phyloP scores from a whole-genome alignment of 768 basidiomycete species.

The Hygrophorus pudorinus region DNA sequence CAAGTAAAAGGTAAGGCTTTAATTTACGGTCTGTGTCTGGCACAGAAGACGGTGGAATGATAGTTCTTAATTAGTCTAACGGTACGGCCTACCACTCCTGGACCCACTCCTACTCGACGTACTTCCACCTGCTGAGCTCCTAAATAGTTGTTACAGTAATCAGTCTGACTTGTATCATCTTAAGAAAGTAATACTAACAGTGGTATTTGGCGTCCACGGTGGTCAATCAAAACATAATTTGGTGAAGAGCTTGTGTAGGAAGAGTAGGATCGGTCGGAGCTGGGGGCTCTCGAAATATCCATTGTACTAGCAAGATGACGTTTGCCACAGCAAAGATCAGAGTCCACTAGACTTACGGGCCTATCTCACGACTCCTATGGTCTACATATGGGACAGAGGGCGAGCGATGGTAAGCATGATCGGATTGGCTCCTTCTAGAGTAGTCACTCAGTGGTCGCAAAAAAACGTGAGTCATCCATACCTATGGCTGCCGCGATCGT shows the following conservation, averaged over 20 bases:
- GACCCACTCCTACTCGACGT: not conserved
- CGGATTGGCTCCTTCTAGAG: not conserved
- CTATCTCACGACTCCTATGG: not conserved
- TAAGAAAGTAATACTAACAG: conserved; percentile 16
- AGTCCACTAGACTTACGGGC: not conserved
- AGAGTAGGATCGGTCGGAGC: conserved; percentile 11
- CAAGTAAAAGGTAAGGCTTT: too few relatives aligned
- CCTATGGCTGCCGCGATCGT: too few relatives aligned
- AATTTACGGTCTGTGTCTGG: not conserved
- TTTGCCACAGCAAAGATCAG: not conserved
- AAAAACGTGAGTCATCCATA: too few relatives aligned
- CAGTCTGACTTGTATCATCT: not conserved
- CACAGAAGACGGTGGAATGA: not conserved
- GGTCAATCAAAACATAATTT: conserved; percentile 24
- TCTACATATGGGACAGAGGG: not conserved
- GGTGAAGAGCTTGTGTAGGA: conserved; percentile 15
- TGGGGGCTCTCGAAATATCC: not conserved
- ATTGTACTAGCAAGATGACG: not conserved
- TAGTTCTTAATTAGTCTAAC: not conserved
- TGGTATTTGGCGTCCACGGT: conserved; percentile 24
- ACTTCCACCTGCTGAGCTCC: not conserved
- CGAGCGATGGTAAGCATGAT: not conserved
- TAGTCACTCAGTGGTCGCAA: not conserved
- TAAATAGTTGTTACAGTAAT: not conserved
- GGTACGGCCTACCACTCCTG: not conserved